Conservation (phyloP, 108 stramenopile species). For the Stephanodiscus minutulus region DNA sequence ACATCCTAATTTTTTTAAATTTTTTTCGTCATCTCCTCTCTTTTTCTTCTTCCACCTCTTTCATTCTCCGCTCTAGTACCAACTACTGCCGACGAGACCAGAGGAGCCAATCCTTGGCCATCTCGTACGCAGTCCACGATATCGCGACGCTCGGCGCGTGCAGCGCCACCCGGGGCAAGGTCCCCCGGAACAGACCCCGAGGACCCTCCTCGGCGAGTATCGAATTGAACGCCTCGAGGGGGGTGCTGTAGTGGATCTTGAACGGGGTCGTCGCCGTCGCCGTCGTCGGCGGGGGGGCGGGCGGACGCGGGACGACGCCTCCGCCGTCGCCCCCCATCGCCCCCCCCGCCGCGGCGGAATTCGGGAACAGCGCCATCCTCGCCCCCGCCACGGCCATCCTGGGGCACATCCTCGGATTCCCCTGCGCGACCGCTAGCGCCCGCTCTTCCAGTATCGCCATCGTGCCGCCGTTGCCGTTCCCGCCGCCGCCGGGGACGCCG, state of each 20-base stretch:
- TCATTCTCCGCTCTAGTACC: too few species aligned
- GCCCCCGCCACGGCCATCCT: slow-evolving; percentile 44
- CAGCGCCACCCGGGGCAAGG: slow-evolving; percentile 79
- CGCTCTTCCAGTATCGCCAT: slow-evolving; percentile 24
- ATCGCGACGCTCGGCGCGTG: slow-evolving; percentile 98
- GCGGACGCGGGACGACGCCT: not conserved
- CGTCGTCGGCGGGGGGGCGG: not conserved
- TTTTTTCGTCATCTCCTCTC: too few species aligned
- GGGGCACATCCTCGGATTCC: slow-evolving; percentile 34
- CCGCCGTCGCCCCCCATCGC: not conserved
- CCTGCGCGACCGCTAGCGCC: slow-evolving; percentile 37
- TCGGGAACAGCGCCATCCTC: slow-evolving; percentile 32
- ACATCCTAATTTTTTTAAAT: too few species aligned
- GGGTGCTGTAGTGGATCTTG: slow-evolving; percentile 44
- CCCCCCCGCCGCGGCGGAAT: too few species aligned
- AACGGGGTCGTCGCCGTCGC: slow-evolving; percentile 14
- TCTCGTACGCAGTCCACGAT: slow-evolving; percentile 98
- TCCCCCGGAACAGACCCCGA: slow-evolving; percentile 89
- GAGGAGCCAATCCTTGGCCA: slow-evolving; percentile 70
- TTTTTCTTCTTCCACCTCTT: too few species aligned
- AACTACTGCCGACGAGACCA: slow-evolving; percentile 23
- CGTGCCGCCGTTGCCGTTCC: not conserved
- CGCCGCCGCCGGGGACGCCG: too few species aligned
- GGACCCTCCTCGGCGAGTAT: slow-evolving; percentile 89
- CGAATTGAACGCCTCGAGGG: slow-evolving; percentile 73